Percentiles rank a stretch among this genome's conserved stretches.
These are phyloP conservation scores for Hyaloraphidium curvatum DNA, from an alignment of 192 early-diverging fungal genomes.

Conservation along the genomic window DNA sequence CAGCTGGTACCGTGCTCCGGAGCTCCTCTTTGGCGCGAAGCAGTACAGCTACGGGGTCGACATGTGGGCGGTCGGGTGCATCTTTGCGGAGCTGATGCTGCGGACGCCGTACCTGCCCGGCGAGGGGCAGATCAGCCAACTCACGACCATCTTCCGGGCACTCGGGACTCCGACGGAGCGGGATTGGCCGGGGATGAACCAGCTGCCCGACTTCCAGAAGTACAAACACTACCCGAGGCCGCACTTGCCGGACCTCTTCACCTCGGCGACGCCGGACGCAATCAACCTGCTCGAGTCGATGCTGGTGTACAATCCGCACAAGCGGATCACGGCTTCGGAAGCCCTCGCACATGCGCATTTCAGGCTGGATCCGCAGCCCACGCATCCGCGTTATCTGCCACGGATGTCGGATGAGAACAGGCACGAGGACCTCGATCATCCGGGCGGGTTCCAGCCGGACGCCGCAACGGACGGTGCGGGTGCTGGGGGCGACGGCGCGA, in stretches of 20 bases:
- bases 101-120: constrained; percentile 76
- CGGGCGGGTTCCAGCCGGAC: too few species aligned
- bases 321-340: constrained; percentile 57
- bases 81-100: constrained; percentile 93
- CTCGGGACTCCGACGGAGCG: constrained; percentile 60
- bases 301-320: constrained; percentile 67
- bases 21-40: constrained; percentile 74
- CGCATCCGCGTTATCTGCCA: too few species aligned
- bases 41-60: constrained; percentile 78
- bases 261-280: constrained; percentile 64
- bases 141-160: constrained; percentile 56
- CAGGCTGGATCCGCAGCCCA: too few species aligned
- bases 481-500: too few species aligned
- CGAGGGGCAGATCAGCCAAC: constrained; percentile 43
- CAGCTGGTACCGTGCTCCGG: constrained; percentile 92
- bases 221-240: constrained; percentile 54
- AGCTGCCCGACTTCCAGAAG: constrained; percentile 48
- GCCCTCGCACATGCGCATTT: too few species aligned
- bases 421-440: too few species aligned
- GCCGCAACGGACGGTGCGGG: too few species aligned
- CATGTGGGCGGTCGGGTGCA: constrained; percentile 94
- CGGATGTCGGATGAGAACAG: too few species aligned
- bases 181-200: constrained; percentile 62
- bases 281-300: constrained; percentile 70
- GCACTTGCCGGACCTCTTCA: constrained; percentile 53